Percentiles rank a stretch among this genome's conserved stretches.
Conservation (phyloP, 768 basidiomycete species). For the Auricularia cornea region DNA sequence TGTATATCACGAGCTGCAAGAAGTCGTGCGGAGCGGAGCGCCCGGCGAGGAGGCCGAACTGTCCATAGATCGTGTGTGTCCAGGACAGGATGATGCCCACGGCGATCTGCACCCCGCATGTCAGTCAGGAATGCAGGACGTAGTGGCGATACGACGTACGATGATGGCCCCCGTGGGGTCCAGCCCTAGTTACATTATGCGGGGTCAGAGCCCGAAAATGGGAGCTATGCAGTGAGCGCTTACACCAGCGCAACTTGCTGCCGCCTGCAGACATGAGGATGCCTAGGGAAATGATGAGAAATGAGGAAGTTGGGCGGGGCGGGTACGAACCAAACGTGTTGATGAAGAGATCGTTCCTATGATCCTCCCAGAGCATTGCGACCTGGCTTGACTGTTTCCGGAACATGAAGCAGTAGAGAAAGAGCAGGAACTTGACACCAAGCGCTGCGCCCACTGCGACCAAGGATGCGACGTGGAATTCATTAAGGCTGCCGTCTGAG, state of each 20-base stretch:
- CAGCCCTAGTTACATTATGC: conserved; percentile 45
- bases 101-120: conserved; percentile 45
- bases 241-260: conserved; percentile 76
- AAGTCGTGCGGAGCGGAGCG: conserved; percentile 90
- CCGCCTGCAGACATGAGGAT: conserved; percentile 79
- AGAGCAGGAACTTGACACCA: conserved; percentile 83
- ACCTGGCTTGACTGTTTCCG: conserved; percentile 85
- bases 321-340: conserved; percentile 58
- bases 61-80: conserved; percentile 63
- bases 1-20: conserved; percentile 86
- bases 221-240: conserved; percentile 16
- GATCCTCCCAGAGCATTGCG: conserved; percentile 92
- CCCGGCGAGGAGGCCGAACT: conserved; percentile 85
- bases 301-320: neutral
- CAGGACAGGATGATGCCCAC: conserved; percentile 73
- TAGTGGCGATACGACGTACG: conserved; percentile 34
- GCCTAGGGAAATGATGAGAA: conserved; percentile 32
- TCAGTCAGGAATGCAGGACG: neutral
- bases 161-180: conserved; percentile 74
- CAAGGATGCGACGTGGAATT: conserved; percentile 75
- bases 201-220: conserved; percentile 13
- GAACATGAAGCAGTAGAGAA: conserved; percentile 77
- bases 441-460: conserved; percentile 78
- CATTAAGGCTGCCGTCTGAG: conserved; percentile 35
- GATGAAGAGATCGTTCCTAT: conserved; percentile 86